Conservation (phyloP, 1,284 basidiomycete genomes). For the Coriolopsis trogii region DNA sequence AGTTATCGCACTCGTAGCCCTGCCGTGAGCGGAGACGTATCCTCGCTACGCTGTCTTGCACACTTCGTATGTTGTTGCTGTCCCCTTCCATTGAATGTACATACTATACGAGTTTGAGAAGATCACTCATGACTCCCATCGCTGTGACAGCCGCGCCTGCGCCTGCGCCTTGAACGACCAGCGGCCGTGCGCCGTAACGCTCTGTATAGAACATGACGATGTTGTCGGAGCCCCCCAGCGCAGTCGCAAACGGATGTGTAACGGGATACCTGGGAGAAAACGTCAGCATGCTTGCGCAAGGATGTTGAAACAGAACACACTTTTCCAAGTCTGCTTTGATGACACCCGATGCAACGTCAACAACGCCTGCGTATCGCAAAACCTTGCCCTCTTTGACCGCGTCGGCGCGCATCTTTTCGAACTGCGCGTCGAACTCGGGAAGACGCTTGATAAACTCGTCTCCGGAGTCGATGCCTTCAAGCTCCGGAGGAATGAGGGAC, state of each 20-base stretch:
- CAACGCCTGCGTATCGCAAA: constrained; percentile 92
- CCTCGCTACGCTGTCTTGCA: too few species aligned
- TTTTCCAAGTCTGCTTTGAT: constrained; percentile 90
- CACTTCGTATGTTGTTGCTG: too few species aligned
- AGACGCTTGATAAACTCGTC: constrained; percentile 84
- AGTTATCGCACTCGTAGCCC: too few species aligned
- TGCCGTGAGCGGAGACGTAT: too few species aligned
- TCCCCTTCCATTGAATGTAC: too few species aligned
- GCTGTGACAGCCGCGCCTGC: constrained; percentile 98
- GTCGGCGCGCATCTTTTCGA: constrained; percentile 74
- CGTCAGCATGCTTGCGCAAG: background rate
- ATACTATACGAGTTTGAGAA: constrained; percentile 62
- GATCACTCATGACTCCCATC: constrained; percentile 92
- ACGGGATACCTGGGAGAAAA: constrained; percentile 72
- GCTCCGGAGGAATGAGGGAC: constrained; percentile 83
- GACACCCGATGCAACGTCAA: constrained; percentile 76
- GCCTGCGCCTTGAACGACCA: constrained; percentile 94
- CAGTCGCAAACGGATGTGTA: constrained; percentile 93
- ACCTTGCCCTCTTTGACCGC: constrained; percentile 83
- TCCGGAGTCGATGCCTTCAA: constrained; percentile 70
- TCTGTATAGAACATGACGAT: constrained; percentile 97
- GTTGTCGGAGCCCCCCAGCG: constrained; percentile 95
- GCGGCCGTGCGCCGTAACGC: constrained; percentile 80
- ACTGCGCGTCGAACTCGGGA: constrained; percentile 85
- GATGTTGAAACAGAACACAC: constrained; percentile 43